Base-by-base conservation (phyloP, 208 protist genomes). In the Leishmania gerbilli region DNA sequence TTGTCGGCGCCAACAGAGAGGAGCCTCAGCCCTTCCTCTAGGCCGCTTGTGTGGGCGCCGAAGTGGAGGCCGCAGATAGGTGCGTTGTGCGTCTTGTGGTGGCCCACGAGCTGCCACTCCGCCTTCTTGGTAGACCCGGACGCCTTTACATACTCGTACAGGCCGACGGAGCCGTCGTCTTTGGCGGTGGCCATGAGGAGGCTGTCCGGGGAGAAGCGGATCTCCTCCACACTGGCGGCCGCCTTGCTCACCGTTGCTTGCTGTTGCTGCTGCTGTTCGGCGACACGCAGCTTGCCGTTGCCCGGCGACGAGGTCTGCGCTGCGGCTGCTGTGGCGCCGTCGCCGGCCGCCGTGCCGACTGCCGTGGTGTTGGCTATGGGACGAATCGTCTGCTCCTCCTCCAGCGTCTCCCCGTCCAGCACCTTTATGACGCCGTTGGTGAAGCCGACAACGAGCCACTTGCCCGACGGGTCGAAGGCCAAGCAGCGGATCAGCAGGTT, bases 1-100 rank as follows among this genome's bases (percentile, higher is more conserved):
- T 98, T 94, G 86, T 99, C 98, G 24, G 96, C 93, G 49, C 94
- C 95, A 31, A 99, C 89, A n/a, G 97, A 99, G 71, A 99, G 84
- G 9, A 99, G 92, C 1, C 95, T 90, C 45, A 91, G 78, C 42
- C 80, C 80, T 34, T 76, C 77, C 64, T 91, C 88, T 49, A 84
- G 89, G 42, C 76, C 92, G 42, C 71, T 71, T 47, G 81, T 77
- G 79, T 88, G 79, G 68, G 82, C 37, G 76, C 87, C 87, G 88
- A 99, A 99, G 77, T 98, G 91, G 19, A 99, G 79, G 40, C 93
- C 97, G 67, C 91, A 91, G 79, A 99, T 98, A 67, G 93, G 67
- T 24, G 89, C 91, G 55, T 90, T 83, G 87, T 99, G 98, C n/a
- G 95, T 91, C 77, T 95, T 92, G 90, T 98, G 95, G 65, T 94